Base-by-base conservation (phyloP, 441 rosid genomes). In the Pelargonium cotyledonis region DNA sequence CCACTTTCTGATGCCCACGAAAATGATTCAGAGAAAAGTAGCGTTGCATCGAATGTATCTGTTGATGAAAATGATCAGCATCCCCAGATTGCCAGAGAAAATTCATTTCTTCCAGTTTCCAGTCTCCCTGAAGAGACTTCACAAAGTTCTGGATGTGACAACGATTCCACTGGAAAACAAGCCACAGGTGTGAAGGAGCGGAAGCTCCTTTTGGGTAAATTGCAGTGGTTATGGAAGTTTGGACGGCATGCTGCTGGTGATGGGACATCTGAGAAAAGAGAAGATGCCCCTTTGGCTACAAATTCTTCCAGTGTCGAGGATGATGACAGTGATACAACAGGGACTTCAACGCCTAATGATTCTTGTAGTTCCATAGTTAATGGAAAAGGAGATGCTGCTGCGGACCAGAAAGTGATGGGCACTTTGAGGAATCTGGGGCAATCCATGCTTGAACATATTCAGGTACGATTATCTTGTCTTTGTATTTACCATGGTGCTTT, bases 141-240 rank as follows among this genome's bases (percentile, higher is more conserved):
- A 81, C 55, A 66, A 55, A 78, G 68, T 78, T 65, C 77, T 79
- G 84, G 40, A 75, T 60, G 65, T 58, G 74, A 74, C 65, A 70
- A 74, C 10, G 77, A 82, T 44, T 46, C 76, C 2, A 9, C 73
- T 15, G 89, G 69, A 63, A 81, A 76, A 61, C 26, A 75, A 12
- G 72, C 41, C 68, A 73, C 77, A 29, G 65, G 31, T 29, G 18
- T 23, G 8, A 87, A 83, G 83, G 96, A 86, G 74, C 80, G 80
- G 71, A 87, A 83, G 77, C 78, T 65, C 70, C 80, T 75, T 70
- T 84, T 83, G 0, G 89, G 97, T 63, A 95, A 85, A 70, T 85
- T 95, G 80, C 99, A 85, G 68, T 95, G 99, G 99, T 67, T 95
- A 67, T 86, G 92, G 97, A 95, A 86, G 81, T 83, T 94, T 41